Percentiles rank a stretch among this genome's conserved stretches.
Evolutionary conservation across 768 basidiomycete species (phyloP).

Genomic region (Leccinum longicurvipes): DNA sequence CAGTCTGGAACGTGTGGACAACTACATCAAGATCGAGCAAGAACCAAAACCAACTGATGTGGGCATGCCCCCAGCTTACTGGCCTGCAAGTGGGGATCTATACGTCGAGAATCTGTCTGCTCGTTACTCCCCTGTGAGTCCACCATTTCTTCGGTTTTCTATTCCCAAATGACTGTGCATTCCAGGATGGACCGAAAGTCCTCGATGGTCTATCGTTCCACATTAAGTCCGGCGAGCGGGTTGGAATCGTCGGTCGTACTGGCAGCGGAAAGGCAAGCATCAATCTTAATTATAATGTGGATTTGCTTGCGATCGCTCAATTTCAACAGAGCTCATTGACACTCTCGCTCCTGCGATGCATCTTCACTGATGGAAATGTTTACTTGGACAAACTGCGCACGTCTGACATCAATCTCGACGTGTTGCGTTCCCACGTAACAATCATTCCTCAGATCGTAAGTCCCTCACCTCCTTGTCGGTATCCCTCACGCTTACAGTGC

Average conservation of each 20-base stretch:
- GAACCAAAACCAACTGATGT: not conserved
- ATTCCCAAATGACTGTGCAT: not conserved
- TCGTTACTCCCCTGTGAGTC: slow-evolving; percentile 1
- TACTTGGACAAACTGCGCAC: slow-evolving; percentile 1
- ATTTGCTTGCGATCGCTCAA: not conserved
- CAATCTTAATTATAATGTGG: no score
- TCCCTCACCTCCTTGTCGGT: not conserved
- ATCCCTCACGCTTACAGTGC: not conserved
- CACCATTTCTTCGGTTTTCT: no score
- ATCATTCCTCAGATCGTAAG: slow-evolving; percentile 1
- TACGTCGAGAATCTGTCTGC: slow-evolving; percentile 5
- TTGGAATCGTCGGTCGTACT: slow-evolving; percentile 1
- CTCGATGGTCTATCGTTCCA: not conserved
- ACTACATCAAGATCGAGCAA: not conserved
- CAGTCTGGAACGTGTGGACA: slow-evolving; percentile 2
- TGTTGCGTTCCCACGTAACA: not conserved
- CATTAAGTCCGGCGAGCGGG: slow-evolving; percentile 1
- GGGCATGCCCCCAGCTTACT: not conserved
- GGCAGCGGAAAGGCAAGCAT: slow-evolving; percentile 2
- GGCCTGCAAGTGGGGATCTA: not conserved
- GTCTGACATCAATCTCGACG: not conserved
- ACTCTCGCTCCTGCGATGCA: slow-evolving; percentile 4
- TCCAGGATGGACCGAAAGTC: not conserved
- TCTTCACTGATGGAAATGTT: not conserved
- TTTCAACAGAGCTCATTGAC: slow-evolving; percentile 2